Evolutionary conservation across 345 rosid genomes (phyloP).

Genomic region (Chamaenerion angustifolium): DNA sequence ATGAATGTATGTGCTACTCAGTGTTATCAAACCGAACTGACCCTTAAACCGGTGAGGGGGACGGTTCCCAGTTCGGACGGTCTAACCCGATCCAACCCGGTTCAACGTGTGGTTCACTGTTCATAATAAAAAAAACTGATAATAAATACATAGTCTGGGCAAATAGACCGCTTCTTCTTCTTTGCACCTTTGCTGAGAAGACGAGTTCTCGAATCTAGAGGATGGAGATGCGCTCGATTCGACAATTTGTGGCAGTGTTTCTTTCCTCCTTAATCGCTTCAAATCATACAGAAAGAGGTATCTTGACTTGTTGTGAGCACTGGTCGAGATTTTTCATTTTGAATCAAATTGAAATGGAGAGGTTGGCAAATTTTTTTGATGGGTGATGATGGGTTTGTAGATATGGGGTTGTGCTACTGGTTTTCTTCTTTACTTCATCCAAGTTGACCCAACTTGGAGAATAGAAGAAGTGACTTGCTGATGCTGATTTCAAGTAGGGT

Average conservation of each 20-base stretch:
- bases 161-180: too few relatives aligned
- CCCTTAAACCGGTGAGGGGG: too few relatives aligned
- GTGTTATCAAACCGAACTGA: too few relatives aligned
- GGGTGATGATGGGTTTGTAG: slow-evolving; percentile 14
- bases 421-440: slow-evolving; percentile 72
- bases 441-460: slow-evolving; percentile 83
- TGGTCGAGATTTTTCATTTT: slow-evolving; percentile 7
- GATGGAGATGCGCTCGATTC: slow-evolving; percentile 9
- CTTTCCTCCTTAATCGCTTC: slow-evolving; percentile 44
- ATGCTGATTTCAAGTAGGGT: slow-evolving; percentile 79
- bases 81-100: too few relatives aligned
- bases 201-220: neutral
- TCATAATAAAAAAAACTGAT: too few relatives aligned
- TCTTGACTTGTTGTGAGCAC: slow-evolving; percentile 66
- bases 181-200: too few relatives aligned
- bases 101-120: too few relatives aligned
- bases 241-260: slow-evolving; percentile 31
- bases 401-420: slow-evolving; percentile 73
- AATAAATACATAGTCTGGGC: too few relatives aligned
- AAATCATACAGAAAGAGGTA: slow-evolving; percentile 65
- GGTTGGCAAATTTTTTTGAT: too few relatives aligned
- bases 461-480: slow-evolving; percentile 65
- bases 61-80: too few relatives aligned
- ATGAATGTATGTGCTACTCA: too few relatives aligned
- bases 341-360: neutral